phyloP scores from a whole-genome alignment of 257 asterid genomes.

The Nicotiana obtusifolia region DNA sequence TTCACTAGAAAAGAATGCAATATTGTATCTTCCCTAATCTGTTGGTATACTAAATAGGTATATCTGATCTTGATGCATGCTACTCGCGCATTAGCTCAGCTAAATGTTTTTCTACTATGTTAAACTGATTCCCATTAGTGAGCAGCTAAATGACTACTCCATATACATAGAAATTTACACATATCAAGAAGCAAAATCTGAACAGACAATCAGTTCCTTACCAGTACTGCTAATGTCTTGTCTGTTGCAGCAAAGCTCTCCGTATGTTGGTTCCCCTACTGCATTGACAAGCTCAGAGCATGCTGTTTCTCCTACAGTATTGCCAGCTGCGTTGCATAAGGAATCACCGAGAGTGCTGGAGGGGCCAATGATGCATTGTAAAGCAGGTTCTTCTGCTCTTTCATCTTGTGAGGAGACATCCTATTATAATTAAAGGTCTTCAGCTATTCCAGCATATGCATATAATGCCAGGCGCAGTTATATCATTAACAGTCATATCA shows the following conservation, averaged over 20 bases:
- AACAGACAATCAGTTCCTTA: not conserved
- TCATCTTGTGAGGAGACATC: not conserved
- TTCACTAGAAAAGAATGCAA: not conserved
- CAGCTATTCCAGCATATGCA: not conserved
- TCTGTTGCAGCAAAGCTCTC: not conserved
- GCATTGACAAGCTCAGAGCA: constrained; percentile 3
- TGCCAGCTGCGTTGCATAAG: not conserved
- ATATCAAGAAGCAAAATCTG: constrained; percentile 1
- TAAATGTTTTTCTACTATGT: not conserved
- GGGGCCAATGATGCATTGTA: not conserved
- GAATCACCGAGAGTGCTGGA: not conserved
- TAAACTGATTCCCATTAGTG: not conserved
- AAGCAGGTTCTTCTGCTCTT: constrained; percentile 1
- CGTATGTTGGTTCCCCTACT: not conserved
- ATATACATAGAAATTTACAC: not conserved
- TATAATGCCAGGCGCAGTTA: not conserved
- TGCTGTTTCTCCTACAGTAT: constrained; percentile 1
- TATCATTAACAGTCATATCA: not conserved
- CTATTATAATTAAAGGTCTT: not conserved
- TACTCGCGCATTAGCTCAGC: not conserved
- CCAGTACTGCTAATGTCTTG: constrained; percentile 1
- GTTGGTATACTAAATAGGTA: not conserved
- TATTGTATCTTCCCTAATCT: not conserved
- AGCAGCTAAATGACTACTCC: constrained; percentile 1
- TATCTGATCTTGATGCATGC: not conserved